These are phyloP conservation scores for Brassica carinata DNA, from an alignment of 345 rosid genomes.

Conservation along the genomic window DNA sequence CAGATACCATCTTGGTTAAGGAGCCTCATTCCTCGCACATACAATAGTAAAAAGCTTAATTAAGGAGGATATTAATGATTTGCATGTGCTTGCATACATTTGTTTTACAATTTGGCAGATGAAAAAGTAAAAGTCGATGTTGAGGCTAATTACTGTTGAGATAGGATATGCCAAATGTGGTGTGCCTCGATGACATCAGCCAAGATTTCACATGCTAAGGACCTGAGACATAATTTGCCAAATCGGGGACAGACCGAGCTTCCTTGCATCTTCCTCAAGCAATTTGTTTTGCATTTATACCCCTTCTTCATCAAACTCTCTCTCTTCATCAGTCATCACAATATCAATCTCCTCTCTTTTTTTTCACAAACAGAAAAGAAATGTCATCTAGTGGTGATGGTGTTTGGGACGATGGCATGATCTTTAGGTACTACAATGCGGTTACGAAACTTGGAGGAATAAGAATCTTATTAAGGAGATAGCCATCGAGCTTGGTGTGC, in stretches of 20 bases:
- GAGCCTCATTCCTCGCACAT: not conserved
- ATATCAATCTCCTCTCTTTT: not conserved
- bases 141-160: not conserved
- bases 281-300: not conserved
- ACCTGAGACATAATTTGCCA: not conserved
- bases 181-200: not conserved
- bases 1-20: not conserved
- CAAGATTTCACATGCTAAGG: not conserved
- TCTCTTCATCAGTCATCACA: not conserved
- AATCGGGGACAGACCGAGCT: not conserved
- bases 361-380: not conserved
- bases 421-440: not conserved
- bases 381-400: not conserved
- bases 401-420: not conserved
- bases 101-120: not conserved
- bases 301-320: not conserved
- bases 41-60: not conserved
- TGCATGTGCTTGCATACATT: not conserved
- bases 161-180: not conserved
- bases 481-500: not conserved
- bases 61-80: not conserved
- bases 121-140: not conserved
- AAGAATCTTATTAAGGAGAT: not conserved
- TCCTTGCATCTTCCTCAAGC: not conserved
- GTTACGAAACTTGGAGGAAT: not conserved